Percentiles rank a stretch among this genome's conserved stretches.
Evolutionary conservation across 192 early-diverging fungal genomes (phyloP).

Genomic region (Spinellus fusiger): DNA sequence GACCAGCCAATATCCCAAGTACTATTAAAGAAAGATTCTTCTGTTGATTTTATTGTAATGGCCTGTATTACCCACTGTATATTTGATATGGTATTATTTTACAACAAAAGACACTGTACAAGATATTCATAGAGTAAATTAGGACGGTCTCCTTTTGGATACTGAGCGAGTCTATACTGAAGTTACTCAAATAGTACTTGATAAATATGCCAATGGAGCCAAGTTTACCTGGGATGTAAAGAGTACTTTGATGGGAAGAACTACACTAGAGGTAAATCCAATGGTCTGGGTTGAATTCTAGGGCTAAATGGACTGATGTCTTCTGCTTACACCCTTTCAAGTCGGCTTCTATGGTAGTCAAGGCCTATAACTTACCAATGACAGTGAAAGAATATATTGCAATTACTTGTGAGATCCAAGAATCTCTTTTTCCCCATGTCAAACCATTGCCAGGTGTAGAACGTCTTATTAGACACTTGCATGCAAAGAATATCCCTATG

Average conservation of each 20-base stretch:
- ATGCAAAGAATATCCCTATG: slow-evolving; percentile 69
- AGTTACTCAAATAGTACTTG: slow-evolving; percentile 77
- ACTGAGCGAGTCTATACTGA: slow-evolving; percentile 88
- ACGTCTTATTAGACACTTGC: slow-evolving; percentile 68
- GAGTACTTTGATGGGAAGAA: slow-evolving; percentile 68
- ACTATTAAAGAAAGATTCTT: background rate
- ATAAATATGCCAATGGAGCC: slow-evolving; percentile 57
- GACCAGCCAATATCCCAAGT: background rate
- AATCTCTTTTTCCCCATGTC: slow-evolving; percentile 55
- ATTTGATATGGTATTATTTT: slow-evolving; percentile 59
- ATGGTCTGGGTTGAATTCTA: background rate
- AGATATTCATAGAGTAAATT: background rate
- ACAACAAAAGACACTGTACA: background rate
- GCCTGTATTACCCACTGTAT: slow-evolving; percentile 57
- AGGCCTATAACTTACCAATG: slow-evolving; percentile 61
- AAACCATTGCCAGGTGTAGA: slow-evolving; percentile 63
- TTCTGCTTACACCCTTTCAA: slow-evolving; percentile 5
- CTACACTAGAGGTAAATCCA: slow-evolving; percentile 41
- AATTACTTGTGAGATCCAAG: slow-evolving; percentile 48
- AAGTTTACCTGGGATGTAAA: slow-evolving; percentile 63
- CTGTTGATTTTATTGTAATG: slow-evolving; percentile 2
- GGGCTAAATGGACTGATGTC: background rate
- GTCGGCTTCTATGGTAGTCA: slow-evolving; percentile 60
- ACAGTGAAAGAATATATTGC: slow-evolving; percentile 76
- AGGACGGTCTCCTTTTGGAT: slow-evolving; percentile 73